Conservation (phyloP, 345 rosid genomes). For the Boechera stricta region DNA sequence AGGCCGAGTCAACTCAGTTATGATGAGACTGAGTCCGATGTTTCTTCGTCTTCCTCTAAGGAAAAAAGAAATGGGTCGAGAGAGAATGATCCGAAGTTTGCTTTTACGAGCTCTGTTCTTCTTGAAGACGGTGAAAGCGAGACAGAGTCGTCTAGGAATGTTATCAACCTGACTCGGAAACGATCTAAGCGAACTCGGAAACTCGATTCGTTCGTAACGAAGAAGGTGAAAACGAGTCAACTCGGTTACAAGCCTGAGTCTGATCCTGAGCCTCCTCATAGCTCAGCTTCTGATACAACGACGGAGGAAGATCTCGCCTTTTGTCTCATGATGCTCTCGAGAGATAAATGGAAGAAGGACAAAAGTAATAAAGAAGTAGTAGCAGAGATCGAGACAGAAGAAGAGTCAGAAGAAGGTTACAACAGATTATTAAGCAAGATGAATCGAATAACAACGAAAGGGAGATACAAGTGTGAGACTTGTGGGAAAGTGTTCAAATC, state of each 20-base stretch:
- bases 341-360: slow-evolving; percentile 78
- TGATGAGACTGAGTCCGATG: slow-evolving; percentile 50
- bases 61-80: slow-evolving; percentile 52
- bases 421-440: slow-evolving; percentile 39
- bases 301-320: slow-evolving; percentile 91
- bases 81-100: slow-evolving; percentile 68
- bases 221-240: slow-evolving; percentile 43
- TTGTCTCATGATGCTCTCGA: slow-evolving; percentile 91
- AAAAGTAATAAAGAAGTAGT: slow-evolving; percentile 38
- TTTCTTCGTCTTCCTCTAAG: slow-evolving; percentile 50
- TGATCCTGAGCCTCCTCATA: slow-evolving; percentile 58
- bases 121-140: slow-evolving; percentile 81
- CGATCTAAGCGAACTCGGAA: slow-evolving; percentile 68
- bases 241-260: slow-evolving; percentile 46
- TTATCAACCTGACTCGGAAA: slow-evolving; percentile 55
- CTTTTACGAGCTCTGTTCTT: slow-evolving; percentile 54
- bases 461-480: slow-evolving; percentile 78
- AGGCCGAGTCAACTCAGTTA: slow-evolving; percentile 50
- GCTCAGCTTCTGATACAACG: slow-evolving; percentile 78
- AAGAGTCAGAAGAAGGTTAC: slow-evolving; percentile 52
- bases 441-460: slow-evolving; percentile 43
- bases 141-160: slow-evolving; percentile 70
- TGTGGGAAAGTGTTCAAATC: slow-evolving; percentile 83
- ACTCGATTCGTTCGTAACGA: slow-evolving; percentile 35
- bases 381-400: slow-evolving; percentile 49